phyloP scores from a whole-genome alignment of 2,329 filamentous ascomycete species.

The Colletotrichum zoysiae region DNA sequence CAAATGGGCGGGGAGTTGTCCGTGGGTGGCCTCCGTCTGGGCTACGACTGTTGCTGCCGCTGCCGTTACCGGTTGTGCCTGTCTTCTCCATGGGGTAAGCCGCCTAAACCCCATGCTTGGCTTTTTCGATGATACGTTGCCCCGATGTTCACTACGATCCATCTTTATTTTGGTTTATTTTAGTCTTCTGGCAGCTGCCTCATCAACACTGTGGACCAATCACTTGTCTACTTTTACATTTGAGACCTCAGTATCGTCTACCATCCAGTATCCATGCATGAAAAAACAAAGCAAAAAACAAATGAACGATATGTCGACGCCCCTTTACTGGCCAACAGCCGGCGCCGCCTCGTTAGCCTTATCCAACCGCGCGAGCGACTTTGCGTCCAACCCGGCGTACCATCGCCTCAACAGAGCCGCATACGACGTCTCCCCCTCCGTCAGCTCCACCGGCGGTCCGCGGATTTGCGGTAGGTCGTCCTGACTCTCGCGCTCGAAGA shows the following conservation, averaged over 20 bases:
- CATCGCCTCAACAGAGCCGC: slow-evolving; percentile 62
- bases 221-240: background rate
- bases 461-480: slow-evolving; percentile 64
- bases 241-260: slow-evolving; percentile 5
- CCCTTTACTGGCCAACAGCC: slow-evolving; percentile 42
- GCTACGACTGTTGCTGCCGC: background rate
- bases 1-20: slow-evolving; percentile 11
- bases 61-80: background rate
- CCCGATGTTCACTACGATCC: slow-evolving; percentile 8
- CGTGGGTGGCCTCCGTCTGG: slow-evolving; percentile 22
- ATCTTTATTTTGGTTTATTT: slow-evolving; percentile 5
- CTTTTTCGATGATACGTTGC: slow-evolving; percentile 34
- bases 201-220: background rate
- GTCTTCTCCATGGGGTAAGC: slow-evolving; percentile 37
- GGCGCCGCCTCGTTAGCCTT: slow-evolving; percentile 59
- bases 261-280: slow-evolving; percentile 1
- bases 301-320: background rate
- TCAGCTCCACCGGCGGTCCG: slow-evolving; percentile 70
- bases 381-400: slow-evolving; percentile 62
- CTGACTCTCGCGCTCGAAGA: slow-evolving; percentile 63
- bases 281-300: background rate
- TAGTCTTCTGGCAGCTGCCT: background rate
- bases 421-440: slow-evolving; percentile 62
- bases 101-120: slow-evolving; percentile 30
- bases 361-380: slow-evolving; percentile 60